phyloP scores from a whole-genome alignment of 1,284 basidiomycete genomes.

The Rhizoctonia solani region DNA sequence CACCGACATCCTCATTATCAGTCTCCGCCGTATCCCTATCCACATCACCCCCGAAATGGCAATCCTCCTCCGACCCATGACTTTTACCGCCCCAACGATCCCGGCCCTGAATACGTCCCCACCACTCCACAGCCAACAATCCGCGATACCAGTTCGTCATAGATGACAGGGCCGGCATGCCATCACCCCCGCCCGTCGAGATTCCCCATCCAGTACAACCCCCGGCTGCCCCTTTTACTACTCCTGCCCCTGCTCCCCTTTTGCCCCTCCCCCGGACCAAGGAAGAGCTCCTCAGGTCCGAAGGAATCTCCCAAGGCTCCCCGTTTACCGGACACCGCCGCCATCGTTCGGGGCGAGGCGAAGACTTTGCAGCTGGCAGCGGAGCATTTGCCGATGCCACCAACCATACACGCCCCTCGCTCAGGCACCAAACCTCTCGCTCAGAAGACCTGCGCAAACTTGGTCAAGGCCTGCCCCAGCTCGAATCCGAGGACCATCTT shows the following conservation, averaged over 20 bases:
- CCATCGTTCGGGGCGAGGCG: constrained; percentile 15
- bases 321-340: constrained; percentile 3
- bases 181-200: constrained; percentile 25
- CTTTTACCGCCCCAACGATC: background rate
- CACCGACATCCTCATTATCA: constrained; percentile 12
- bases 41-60: constrained; percentile 12
- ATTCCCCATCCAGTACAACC: constrained; percentile 20
- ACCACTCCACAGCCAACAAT: background rate
- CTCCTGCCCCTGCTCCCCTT: background rate
- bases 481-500: constrained; percentile 3
- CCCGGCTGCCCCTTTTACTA: background rate
- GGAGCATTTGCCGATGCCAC: constrained; percentile 21
- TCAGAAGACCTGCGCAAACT: constrained; percentile 22
- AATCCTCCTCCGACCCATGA: background rate
- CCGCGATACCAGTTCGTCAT: constrained; percentile 30
- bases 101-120: constrained; percentile 9
- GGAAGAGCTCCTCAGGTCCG: constrained; percentile 9
- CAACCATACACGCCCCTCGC: constrained; percentile 2
- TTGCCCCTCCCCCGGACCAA: constrained; percentile 11
- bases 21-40: constrained; percentile 6
- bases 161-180: constrained; percentile 26
- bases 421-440: constrained; percentile 16
- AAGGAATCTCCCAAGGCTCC: constrained; percentile 7
- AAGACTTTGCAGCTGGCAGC: constrained; percentile 1
- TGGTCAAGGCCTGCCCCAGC: background rate